Evolutionary conservation across 1,284 basidiomycete genomes (phyloP).

Genomic region (Golubevia pallescens): DNA sequence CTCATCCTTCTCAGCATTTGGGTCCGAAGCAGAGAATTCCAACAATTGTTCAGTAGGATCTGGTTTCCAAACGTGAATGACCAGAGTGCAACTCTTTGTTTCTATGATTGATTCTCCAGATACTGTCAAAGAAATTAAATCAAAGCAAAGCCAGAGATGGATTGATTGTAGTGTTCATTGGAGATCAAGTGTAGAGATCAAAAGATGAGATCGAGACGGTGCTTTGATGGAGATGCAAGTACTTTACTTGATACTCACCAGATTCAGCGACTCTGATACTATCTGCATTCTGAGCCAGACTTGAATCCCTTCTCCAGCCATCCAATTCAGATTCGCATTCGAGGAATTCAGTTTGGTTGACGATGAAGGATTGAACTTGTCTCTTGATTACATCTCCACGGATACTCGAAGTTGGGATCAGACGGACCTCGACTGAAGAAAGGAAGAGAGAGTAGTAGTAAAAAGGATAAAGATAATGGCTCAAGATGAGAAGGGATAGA

Average conservation of each 20-base stretch:
- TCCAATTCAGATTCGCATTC: slow-evolving; percentile 73
- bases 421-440: not conserved
- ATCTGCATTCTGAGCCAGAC: slow-evolving; percentile 78
- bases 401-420: not conserved
- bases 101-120: slow-evolving; percentile 21
- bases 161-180: slow-evolving; percentile 15
- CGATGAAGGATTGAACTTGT: slow-evolving; percentile 67
- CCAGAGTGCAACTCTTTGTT: not conserved
- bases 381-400: not conserved
- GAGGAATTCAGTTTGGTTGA: slow-evolving; percentile 66
- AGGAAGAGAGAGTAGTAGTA: not conserved
- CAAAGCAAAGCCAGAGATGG: not conserved
- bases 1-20: slow-evolving; percentile 60
- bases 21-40: slow-evolving; percentile 73
- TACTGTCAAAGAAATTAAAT: slow-evolving; percentile 55
- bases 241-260: slow-evolving; percentile 54
- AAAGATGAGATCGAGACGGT: not conserved
- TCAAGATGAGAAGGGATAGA: too few relatives aligned
- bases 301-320: slow-evolving; percentile 76
- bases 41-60: slow-evolving; percentile 75
- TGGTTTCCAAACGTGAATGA: slow-evolving; percentile 84
- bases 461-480: too few relatives aligned
- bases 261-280: slow-evolving; percentile 76
- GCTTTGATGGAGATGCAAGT: slow-evolving; percentile 2
- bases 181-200: not conserved